Evolutionary conservation across 345 rosid species (phyloP), one percentile per base, ranked within the genome.

Genomic region (Populus tremula): DNA sequence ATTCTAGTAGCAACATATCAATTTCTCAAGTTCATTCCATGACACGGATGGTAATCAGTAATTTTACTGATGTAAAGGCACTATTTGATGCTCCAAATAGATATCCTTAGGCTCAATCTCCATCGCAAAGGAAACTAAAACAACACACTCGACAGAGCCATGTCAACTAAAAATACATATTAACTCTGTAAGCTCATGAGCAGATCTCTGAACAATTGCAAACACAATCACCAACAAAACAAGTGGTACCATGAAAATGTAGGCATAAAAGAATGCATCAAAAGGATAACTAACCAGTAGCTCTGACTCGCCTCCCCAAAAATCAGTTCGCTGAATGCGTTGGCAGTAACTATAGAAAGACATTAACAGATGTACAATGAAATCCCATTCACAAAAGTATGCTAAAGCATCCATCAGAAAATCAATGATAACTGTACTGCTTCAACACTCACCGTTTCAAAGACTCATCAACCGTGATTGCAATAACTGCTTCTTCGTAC

Each of bases 281-380:
- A 54, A 66, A 78, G 39, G 36, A 75, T 65, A 62, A 87, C 93
- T 82, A 75, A 95, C 98, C 89, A 95, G 88, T 43, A 93, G 84
- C 87, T 95, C 99, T 5, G 99, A 91, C 78, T 94, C 97, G 50
- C 99, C 99, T 70, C 99, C 99, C 98, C 97, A 95, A 76, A 93
- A 93, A 82, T 91, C 97, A 47, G 90, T 82, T 63, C 85, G 88
- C 69, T 70, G 85, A 80, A 95, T 90, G 72, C 94, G 86, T 70
- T 91, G 90, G 72, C 98, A 93, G 81, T 93, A 95, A 78, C 97
- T 94, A 73, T 62, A 74, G 78, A 21, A 66, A 75, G 71, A 61
- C 29, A 67, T 70, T 38, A 59, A 63, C 56, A 35, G 59, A 50
- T 49, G 38, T 54, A 70, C 2, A 78, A 64, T 36, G 45, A 41